Conservation (phyloP, 257 asterid species). For the Fraxinus cuspidata region DNA sequence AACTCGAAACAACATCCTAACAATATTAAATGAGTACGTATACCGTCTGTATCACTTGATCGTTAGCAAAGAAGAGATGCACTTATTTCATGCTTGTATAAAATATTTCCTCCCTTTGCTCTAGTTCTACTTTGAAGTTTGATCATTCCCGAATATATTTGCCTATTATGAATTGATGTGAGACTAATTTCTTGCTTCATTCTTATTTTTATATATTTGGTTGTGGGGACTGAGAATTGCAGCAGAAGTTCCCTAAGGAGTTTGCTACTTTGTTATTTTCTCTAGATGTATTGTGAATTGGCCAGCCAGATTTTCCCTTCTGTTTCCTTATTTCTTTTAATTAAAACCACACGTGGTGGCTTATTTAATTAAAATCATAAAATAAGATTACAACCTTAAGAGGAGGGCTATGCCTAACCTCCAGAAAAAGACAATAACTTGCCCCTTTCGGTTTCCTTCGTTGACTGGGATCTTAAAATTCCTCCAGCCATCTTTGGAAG, state of each 20-base stretch:
- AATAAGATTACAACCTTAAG: too few species aligned
- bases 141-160: slow-evolving; percentile 2
- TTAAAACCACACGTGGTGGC: too few species aligned
- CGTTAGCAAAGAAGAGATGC: slow-evolving; percentile 15
- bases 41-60: slow-evolving; percentile 1
- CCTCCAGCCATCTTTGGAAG: neutral
- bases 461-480: slow-evolving; percentile 5
- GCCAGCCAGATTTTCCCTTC: neutral
- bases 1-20: slow-evolving; percentile 61
- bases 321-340: too few species aligned
- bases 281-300: neutral
- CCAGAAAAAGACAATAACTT: too few species aligned
- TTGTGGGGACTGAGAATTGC: neutral
- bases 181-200: neutral
- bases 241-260: neutral
- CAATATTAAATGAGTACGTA: slow-evolving; percentile 70
- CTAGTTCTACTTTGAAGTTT: neutral
- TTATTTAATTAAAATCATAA: too few species aligned
- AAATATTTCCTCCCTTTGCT: slow-evolving; percentile 11
- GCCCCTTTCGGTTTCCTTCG: neutral
- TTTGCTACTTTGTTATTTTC: neutral
- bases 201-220: neutral
- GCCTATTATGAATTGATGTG: neutral
- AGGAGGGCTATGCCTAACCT: too few species aligned
- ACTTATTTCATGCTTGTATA: slow-evolving; percentile 1